Conservation (phyloP, 805 yeast species). For the Kuraishia capsulata region DNA sequence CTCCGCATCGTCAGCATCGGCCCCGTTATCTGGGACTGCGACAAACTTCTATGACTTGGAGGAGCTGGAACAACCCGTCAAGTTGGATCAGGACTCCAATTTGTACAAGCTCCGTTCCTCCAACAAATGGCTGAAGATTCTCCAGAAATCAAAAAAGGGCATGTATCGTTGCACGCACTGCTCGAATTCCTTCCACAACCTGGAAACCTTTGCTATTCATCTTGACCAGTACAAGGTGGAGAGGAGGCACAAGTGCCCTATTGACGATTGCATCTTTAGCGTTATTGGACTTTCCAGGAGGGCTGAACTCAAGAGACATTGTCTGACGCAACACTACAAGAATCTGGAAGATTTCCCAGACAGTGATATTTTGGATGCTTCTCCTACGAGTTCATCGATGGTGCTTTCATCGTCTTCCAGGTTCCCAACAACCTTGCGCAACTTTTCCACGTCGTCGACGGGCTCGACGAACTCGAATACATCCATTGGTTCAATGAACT, state of each 20-base stretch:
- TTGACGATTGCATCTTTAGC: slow-evolving; percentile 37
- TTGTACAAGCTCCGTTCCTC: not conserved
- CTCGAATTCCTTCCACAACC: slow-evolving; percentile 25
- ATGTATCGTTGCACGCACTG: slow-evolving; percentile 40
- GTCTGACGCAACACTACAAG: slow-evolving; percentile 33
- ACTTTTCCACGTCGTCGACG: too few relatives aligned
- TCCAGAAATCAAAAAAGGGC: slow-evolving; percentile 29
- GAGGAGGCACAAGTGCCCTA: slow-evolving; percentile 36
- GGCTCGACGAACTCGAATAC: not conserved
- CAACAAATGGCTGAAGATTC: slow-evolving; percentile 14
- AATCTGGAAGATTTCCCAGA: slow-evolving; percentile 9
- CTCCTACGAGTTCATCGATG: too few relatives aligned
- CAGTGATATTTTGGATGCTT: too few relatives aligned
- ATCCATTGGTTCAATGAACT: not conserved
- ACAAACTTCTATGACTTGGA: too few relatives aligned
- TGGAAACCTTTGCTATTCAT: slow-evolving; percentile 23
- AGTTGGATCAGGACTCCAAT: not conserved
- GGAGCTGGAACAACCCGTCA: too few relatives aligned
- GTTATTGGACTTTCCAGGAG: slow-evolving; percentile 38
- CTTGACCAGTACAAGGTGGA: slow-evolving; percentile 29
- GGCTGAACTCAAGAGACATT: slow-evolving; percentile 41
- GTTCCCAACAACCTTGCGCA: too few relatives aligned
- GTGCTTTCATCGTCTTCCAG: too few relatives aligned
- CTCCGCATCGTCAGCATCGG: too few relatives aligned
- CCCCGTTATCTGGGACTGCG: too few relatives aligned